These are phyloP conservation scores for Tarenaya hassleriana DNA, from an alignment of 345 rosid species.

Conservation along the genomic window DNA sequence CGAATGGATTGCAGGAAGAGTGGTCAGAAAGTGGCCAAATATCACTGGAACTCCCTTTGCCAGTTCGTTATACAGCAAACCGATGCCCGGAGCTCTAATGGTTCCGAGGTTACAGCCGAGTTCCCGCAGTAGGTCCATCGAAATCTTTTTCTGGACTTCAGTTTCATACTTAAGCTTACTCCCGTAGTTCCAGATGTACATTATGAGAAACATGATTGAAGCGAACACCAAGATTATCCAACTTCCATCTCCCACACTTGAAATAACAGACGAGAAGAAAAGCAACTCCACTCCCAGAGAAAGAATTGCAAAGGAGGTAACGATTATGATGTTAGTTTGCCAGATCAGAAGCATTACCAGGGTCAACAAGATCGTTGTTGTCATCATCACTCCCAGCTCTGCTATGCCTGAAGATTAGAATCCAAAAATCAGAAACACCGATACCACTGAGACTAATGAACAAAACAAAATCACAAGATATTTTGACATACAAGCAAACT, in stretches of 20 bases:
- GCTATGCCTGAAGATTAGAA: conserved; percentile 64
- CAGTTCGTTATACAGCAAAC: conserved; percentile 87
- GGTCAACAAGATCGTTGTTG: conserved; percentile 84
- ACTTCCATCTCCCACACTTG: conserved; percentile 79
- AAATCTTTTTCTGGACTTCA: conserved; percentile 89
- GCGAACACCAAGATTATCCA: conserved; percentile 91
- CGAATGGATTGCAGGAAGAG: conserved; percentile 96
- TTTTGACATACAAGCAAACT: background rate
- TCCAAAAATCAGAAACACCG: conserved; percentile 22
- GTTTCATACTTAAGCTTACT: conserved; percentile 96
- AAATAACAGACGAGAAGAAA: conserved; percentile 80
- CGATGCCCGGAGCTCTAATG: conserved; percentile 95
- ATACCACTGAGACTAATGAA: conserved; percentile 11
- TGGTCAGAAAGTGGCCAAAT: conserved; percentile 90
- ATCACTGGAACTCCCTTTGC: conserved; percentile 94
- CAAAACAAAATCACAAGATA: background rate
- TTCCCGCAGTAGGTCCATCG: conserved; percentile 85
- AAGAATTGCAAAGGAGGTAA: conserved; percentile 54
- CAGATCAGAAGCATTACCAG: conserved; percentile 97
- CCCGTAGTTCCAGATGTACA: conserved; percentile 96
- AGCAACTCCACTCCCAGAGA: conserved; percentile 69
- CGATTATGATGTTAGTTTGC: conserved; percentile 87
- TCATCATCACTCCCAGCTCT: conserved; percentile 97
- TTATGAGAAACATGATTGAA: conserved; percentile 70
- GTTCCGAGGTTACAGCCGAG: conserved; percentile 94